These are phyloP conservation scores for Pythium aristosporum DNA, from an alignment of 352 stramenopile genomes.

Conservation along the genomic window DNA sequence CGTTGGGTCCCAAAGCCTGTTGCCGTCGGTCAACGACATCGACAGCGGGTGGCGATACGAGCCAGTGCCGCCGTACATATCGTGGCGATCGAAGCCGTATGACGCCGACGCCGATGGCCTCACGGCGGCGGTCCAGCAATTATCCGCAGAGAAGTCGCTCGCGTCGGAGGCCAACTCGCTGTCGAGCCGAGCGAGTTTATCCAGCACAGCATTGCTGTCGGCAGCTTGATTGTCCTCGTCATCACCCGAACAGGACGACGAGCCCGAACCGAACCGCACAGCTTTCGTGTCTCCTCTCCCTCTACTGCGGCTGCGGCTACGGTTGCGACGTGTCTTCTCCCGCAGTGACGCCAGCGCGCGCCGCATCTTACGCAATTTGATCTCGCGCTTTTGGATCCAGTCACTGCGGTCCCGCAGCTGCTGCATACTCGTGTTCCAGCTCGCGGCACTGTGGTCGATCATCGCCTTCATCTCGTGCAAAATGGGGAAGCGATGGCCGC, in stretches of 20 bases:
- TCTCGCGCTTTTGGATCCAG: slow-evolving; percentile 51
- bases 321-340: slow-evolving; percentile 25
- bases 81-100: not conserved
- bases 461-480: slow-evolving; percentile 61
- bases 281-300: not conserved
- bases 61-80: not conserved
- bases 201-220: slow-evolving; percentile 15
- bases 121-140: not conserved
- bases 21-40: slow-evolving; percentile 4
- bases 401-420: slow-evolving; percentile 49
- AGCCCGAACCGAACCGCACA: slow-evolving; percentile 11
- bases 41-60: slow-evolving; percentile 18
- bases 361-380: slow-evolving; percentile 38
- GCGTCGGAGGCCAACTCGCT: slow-evolving; percentile 27
- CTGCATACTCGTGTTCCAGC: slow-evolving; percentile 46
- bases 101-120: not conserved
- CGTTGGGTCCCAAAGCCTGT: slow-evolving; percentile 2
- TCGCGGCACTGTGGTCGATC: slow-evolving; percentile 47
- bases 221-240: slow-evolving; percentile 11
- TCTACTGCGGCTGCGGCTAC: slow-evolving; percentile 10
- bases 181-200: slow-evolving; percentile 26
- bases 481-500: slow-evolving; percentile 30
- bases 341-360: slow-evolving; percentile 15
- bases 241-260: not conserved
- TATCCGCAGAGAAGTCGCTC: slow-evolving; percentile 27